Percentiles rank a stretch among this genome's conserved stretches.
Evolutionary conservation across 495 filamentous ascomycete genomes (phyloP).

Genomic region (Cercophora scortea): DNA sequence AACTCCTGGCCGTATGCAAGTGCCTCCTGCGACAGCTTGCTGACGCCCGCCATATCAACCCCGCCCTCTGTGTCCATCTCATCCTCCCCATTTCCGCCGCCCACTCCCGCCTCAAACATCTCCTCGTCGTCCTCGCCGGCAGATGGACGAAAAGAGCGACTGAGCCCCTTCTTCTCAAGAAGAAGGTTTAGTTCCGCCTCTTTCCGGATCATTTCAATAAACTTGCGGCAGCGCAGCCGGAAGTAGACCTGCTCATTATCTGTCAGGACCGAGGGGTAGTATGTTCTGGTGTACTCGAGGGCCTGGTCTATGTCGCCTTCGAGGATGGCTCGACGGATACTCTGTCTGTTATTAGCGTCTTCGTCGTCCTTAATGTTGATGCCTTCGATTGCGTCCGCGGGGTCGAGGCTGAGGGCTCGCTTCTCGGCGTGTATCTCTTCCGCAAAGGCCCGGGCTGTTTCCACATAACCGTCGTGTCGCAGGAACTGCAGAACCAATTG

Average conservation of each 20-base stretch:
- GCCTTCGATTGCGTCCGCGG: slow-evolving; percentile 44
- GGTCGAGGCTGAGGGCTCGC: slow-evolving; percentile 50
- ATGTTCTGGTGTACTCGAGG: slow-evolving; percentile 67
- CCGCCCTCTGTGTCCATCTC: slow-evolving; percentile 44
- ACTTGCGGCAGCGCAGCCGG: slow-evolving; percentile 81
- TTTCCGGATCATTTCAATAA: slow-evolving; percentile 90
- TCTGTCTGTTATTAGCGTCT: slow-evolving; percentile 72
- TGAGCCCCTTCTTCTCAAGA: slow-evolving; percentile 18
- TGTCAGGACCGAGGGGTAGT: slow-evolving; percentile 73
- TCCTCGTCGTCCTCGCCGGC: slow-evolving; percentile 57
- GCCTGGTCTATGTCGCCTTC: slow-evolving; percentile 92
- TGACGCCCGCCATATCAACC: slow-evolving; percentile 41
- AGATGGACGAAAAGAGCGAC: no score
- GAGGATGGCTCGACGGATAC: slow-evolving; percentile 82
- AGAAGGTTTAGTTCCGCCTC: slow-evolving; percentile 59
- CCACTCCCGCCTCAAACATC: slow-evolving; percentile 50
- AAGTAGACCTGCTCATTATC: slow-evolving; percentile 89
- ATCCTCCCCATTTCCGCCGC: slow-evolving; percentile 24
- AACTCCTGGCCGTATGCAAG: slow-evolving; percentile 77
- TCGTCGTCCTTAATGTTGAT: slow-evolving; percentile 74
- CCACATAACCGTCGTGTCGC: slow-evolving; percentile 94
- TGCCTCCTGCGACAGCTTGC: slow-evolving; percentile 53
- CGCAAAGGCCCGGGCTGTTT: slow-evolving; percentile 82
- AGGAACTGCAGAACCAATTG: slow-evolving; percentile 77
- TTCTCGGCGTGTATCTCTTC: slow-evolving; percentile 73